Base-by-base conservation (phyloP, 1,284 basidiomycete species). In the Cryptococcus sp. region DNA sequence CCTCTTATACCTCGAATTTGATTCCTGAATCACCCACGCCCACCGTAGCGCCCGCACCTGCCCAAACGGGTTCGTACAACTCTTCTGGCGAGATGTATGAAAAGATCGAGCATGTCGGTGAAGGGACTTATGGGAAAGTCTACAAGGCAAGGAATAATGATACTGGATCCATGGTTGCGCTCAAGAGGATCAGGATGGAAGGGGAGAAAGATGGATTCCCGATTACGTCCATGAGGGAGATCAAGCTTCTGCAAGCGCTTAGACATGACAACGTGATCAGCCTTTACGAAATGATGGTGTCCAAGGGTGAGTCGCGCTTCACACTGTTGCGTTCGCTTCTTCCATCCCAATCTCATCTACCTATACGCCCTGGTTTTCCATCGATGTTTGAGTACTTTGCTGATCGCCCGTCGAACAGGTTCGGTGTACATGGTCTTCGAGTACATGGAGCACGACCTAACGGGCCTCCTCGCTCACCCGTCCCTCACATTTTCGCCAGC, bases 351-450 rank as follows among this genome's bases (percentile, higher is more conserved):
- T 51, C 38, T 4, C 25, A 2, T 51, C 23, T 40, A 10, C n/a
- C 50, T 40, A 10, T 13, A 3, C 10, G 27, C 31, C 19, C 19
- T 23, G 6, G 2, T 40, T 41, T 41, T n/a, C 19, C 31, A 10
- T 35, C 13, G 31, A n/a, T 51, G 11, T 35, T 19, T 11, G 27
- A 51, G 7, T 35, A 35, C 31, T 5, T 38, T 45, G 42, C 42
- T 45, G 42, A n/a, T 47, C 50, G 35, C 55, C 52, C 19, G 50
- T 53, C 4, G 7, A 0, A 16, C 66, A 94, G 94, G 92, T 56
- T 90, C 90, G 45, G 92, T 97, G 20, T 97, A 94, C 80, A 99
- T 99, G 94, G 95, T 99, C 27, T 93, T 99, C 72, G 94, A 99
- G 78, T 99, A 99, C 78, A 93, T 98, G 91, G 93, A 99, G 72